A percentile compares a stretch with the other conserved stretches of the same genome.
These are phyloP conservation scores for Pseudocercospora macadamiae DNA, from an alignment of 2,329 filamentous ascomycete genomes.

Conservation along the genomic window DNA sequence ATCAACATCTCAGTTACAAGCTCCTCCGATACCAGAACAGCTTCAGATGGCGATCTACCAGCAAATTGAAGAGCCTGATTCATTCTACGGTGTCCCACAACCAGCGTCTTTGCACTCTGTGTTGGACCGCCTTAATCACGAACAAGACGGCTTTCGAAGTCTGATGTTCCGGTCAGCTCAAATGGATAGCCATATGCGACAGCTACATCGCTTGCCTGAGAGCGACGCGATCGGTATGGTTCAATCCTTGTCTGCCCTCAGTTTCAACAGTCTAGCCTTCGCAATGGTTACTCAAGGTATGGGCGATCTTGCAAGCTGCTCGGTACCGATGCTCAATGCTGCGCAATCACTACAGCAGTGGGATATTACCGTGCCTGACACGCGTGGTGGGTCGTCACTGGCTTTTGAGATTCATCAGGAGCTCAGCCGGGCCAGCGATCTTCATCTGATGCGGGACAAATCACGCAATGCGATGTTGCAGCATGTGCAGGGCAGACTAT, in stretches of 20 bases:
- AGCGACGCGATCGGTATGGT: conserved; percentile 71
- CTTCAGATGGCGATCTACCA: conserved; percentile 82
- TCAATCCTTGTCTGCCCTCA: conserved; percentile 75
- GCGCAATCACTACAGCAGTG: conserved; percentile 81
- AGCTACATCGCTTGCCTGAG: conserved; percentile 57
- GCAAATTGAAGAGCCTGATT: conserved; percentile 92
- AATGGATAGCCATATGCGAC: conserved; percentile 80
- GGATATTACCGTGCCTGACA: conserved; percentile 77
- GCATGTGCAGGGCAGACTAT: conserved; percentile 14
- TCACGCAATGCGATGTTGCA: conserved; percentile 16
- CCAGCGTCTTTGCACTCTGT: conserved; percentile 75
- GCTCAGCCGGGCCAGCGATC: conserved; percentile 47
- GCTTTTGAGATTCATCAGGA: conserved; percentile 82
- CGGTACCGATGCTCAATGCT: conserved; percentile 23
- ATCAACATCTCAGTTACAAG: conserved; percentile 20
- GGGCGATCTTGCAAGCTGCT: conserved; percentile 51
- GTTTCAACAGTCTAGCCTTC: conserved; percentile 82
- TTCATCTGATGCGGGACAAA: conserved; percentile 12
- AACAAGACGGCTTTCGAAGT: conserved; percentile 82
- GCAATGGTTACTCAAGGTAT: conserved; percentile 73
- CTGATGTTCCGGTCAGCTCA: conserved; percentile 89
- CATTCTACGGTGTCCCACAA: conserved; percentile 89
- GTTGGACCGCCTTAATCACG: conserved; percentile 81
- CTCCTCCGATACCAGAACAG: conserved; percentile 60
- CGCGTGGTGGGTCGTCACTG: conserved; percentile 46